Evolutionary conservation across 192 early-diverging fungal genomes (phyloP), one percentile per base, ranked within the genome.

Genomic region (Jimgerdemannia lactiflua): DNA sequence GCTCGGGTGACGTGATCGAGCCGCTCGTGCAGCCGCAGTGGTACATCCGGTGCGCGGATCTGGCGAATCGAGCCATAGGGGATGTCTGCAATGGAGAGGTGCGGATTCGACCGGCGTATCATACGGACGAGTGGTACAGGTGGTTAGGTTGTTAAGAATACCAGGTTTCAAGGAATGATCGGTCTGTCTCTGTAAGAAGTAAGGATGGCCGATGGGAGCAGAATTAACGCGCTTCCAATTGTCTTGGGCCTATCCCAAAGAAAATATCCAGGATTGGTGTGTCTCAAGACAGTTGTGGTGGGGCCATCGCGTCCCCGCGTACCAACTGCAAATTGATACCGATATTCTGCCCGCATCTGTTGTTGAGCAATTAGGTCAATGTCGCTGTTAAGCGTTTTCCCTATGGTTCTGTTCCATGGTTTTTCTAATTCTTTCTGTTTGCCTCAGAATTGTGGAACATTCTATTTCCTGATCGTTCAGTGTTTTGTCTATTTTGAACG

Each of bases 211-310:
- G 29, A 29, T 29, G 29, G 1, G 29, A 1, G 29, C 0, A 29
- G 1, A 29, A 29, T 29, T 29, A 29, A 29, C 29, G 29, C 29
- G 29, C 29, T 29, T 29, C 29, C 29, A 44, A 67, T 42, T 54
- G 20, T 29, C 29, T 29, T 29, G 29, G 29, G 29, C 29, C 29
- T 29, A 29, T 63, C 39, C 3, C 64, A 14, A 77, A 81, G 83
- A 89, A 66, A 89, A 87, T 65, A 94, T 94, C 70, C 92, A 97
- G 75, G 97, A 99, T 80, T 99, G 97, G 97, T 99, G 97, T 76
- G 92, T 99, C 59, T 98, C 97, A 8, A 86, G 97, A 42, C 97
- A 99, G 79, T 83, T 99, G 71, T 99, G 96, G 97, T 99, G 96
- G 96, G 97, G 97, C 39, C 96, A 98, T 77, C 91, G 93, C 43